Evolutionary conservation across 1,284 basidiomycete genomes (phyloP).

Genomic region (Trametes pubescens): DNA sequence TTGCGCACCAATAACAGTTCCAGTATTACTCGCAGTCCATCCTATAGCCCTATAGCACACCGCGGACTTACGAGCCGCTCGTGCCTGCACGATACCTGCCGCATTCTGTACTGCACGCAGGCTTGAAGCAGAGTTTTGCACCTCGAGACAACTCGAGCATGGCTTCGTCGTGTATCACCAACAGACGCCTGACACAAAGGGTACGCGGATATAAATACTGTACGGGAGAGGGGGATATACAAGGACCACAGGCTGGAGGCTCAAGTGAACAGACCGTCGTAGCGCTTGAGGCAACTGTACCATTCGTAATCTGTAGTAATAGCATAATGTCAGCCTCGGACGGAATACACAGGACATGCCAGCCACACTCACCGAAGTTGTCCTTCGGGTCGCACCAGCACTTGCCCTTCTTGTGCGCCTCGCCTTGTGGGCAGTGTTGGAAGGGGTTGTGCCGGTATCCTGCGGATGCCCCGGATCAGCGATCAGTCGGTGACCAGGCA

Average conservation of each 20-base stretch:
- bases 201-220: slow-evolving; percentile 20
- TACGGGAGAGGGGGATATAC: slow-evolving; percentile 14
- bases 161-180: neutral
- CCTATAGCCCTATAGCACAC: slow-evolving; percentile 60
- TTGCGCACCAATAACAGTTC: slow-evolving; percentile 49
- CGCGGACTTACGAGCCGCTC: neutral
- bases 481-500: neutral
- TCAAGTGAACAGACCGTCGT: slow-evolving; percentile 64
- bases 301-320: slow-evolving; percentile 69
- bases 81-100: slow-evolving; percentile 8
- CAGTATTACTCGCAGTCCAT: slow-evolving; percentile 91
- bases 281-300: slow-evolving; percentile 82
- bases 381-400: slow-evolving; percentile 53
- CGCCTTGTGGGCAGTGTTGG: slow-evolving; percentile 60
- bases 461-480: slow-evolving; percentile 14
- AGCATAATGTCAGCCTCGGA: slow-evolving; percentile 13
- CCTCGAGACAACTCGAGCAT: neutral
- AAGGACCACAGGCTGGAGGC: neutral
- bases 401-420: slow-evolving; percentile 51
- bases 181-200: neutral
- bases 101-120: neutral
- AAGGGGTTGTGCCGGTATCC: slow-evolving; percentile 60
- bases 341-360: neutral
- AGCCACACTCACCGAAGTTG: slow-evolving; percentile 48
- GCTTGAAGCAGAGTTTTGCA: neutral